Base-by-base conservation (phyloP, 2,329 filamentous ascomycete species). In the Fusarium lateritium region DNA sequence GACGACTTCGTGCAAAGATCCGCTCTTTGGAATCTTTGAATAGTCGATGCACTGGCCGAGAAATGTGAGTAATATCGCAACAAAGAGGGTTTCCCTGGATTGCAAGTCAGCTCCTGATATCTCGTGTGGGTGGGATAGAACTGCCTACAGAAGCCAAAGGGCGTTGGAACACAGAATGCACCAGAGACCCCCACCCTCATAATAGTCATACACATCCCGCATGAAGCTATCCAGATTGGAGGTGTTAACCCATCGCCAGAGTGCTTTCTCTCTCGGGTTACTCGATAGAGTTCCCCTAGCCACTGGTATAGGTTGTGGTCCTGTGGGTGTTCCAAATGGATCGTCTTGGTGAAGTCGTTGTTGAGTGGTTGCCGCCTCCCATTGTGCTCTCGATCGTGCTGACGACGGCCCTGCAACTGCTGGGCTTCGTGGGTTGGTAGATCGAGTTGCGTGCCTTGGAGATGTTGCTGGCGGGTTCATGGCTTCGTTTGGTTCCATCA, bases 181-280 rank as follows among this genome's bases (percentile, higher is more conserved):
- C 87, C 90, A 94, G 38, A 97, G 89, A 1, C 94, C 94, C 67
- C 93, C 91, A 3, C 91, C 92, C 52, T 91, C 84, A 75, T 92
- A 97, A 79, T 97, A 98, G 69, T 92, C 86, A 77, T 98, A 98
- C 5, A 97, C 93, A 66, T 89, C 92, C 56, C 89, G 87, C 76
- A 97, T 89, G 77, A 97, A 98, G 73, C 89, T 91, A 79, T 98
- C 94, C 54, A 98, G 83, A 75, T 97, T 96, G 38, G 92, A 89
- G 59, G 96, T 93, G 75, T 97, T 97, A 56, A 93, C 93, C 92
- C 94, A 98, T 79, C 93, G 88, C 91, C 94, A 98, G 83, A 97
- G 88, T 5, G 94, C 94, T 78, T 91, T 92, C 76, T 95, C 92
- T 78, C 89, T 76, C 6, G 82, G 81, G 53, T 76, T 80, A 11